Conservation (phyloP, 2,329 filamentous ascomycete species). For the Orbilia blumenaviensis region DNA sequence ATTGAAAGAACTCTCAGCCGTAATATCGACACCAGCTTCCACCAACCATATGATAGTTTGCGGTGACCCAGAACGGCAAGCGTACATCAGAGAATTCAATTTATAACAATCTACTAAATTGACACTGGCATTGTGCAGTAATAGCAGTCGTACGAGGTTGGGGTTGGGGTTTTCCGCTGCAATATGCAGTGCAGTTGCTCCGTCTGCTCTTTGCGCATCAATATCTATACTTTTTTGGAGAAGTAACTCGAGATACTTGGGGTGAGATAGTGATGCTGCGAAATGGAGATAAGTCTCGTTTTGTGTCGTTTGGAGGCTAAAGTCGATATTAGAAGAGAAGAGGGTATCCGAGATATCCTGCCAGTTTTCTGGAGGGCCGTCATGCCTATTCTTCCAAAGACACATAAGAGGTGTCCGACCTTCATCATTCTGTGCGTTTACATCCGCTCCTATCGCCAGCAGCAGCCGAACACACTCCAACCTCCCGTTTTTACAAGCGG, state of each 20-base stretch:
- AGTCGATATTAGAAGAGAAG: not conserved
- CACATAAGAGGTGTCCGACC: not conserved
- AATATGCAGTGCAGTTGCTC: not conserved
- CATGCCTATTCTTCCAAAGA: not conserved
- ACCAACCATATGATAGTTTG: too few species aligned
- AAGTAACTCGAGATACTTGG: not conserved
- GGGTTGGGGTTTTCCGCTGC: not conserved
- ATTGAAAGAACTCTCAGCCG: too few species aligned
- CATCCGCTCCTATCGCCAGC: not conserved
- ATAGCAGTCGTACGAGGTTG: not conserved
- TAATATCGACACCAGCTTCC: too few species aligned
- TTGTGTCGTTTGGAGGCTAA: not conserved
- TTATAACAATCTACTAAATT: not conserved
- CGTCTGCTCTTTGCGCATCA: not conserved
- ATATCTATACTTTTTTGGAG: not conserved
- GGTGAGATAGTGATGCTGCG: not conserved
- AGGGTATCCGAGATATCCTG: not conserved
- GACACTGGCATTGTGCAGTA: not conserved
- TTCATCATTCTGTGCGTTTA: not conserved
- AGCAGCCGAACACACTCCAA: not conserved
- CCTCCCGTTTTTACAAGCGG: not conserved
- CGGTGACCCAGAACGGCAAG: not conserved
- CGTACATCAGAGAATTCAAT: not conserved
- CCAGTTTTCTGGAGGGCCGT: not conserved
- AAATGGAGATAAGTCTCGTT: not conserved